These are phyloP conservation scores for Saccharomyces hybrid DNA, from an alignment of 1,139 yeast species.

Conservation along the genomic window DNA sequence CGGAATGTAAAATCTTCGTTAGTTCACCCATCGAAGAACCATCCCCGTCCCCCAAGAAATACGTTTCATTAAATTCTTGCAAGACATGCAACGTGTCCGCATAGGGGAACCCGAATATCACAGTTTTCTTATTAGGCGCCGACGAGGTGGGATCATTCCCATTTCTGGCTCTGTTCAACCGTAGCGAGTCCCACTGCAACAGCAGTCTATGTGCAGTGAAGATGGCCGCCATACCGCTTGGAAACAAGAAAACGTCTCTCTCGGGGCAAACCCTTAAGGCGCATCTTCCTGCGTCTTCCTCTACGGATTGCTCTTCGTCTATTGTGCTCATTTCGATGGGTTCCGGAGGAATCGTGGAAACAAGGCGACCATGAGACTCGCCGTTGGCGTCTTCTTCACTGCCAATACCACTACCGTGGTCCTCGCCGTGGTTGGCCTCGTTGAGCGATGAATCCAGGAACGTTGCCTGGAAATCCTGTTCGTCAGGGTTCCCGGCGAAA, in stretches of 20 bases:
- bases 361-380: neutral
- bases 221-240: constrained; percentile 90
- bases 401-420: neutral
- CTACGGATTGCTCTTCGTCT: constrained; percentile 14
- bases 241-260: constrained; percentile 71
- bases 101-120: constrained; percentile 92
- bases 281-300: neutral
- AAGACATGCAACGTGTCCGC: constrained; percentile 84
- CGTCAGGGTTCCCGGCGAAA: neutral
- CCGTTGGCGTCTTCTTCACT: neutral
- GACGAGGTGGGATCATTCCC: constrained; percentile 13
- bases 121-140: constrained; percentile 51
- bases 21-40: constrained; percentile 60
- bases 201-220: constrained; percentile 72
- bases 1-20: constrained; percentile 51
- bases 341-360: neutral
- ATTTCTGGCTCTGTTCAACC: constrained; percentile 25
- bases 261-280: constrained; percentile 17
- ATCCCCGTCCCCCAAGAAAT: constrained; percentile 80
- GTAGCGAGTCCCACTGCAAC: constrained; percentile 34
- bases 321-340: constrained; percentile 4
- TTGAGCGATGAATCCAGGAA: neutral
- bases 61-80: constrained; percentile 81
- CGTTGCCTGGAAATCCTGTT: neutral
- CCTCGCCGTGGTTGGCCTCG: constrained; percentile 1